Conservation (phyloP, 2,329 filamentous ascomycete genomes). For the Monilinia fructicola region DNA sequence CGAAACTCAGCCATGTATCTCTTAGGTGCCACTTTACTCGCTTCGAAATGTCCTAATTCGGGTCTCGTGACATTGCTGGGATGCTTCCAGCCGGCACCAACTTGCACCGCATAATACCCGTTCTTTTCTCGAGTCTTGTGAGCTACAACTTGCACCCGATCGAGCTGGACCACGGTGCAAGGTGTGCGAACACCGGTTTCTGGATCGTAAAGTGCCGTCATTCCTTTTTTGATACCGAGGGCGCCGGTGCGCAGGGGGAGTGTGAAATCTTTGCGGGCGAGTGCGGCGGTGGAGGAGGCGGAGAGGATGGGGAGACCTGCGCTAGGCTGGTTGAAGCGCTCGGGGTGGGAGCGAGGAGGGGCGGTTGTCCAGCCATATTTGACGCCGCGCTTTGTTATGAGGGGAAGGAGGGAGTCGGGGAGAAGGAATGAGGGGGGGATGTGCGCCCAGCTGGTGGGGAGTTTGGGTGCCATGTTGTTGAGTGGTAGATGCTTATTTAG, state of each 20-base stretch:
- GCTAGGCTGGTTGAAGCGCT: slow-evolving; percentile 57
- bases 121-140: slow-evolving; percentile 79
- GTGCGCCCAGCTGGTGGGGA: slow-evolving; percentile 40
- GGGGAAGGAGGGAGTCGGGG: slow-evolving; percentile 38
- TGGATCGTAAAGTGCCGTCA: slow-evolving; percentile 84
- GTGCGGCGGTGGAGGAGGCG: slow-evolving; percentile 59
- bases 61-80: slow-evolving; percentile 77
- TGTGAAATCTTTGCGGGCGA: slow-evolving; percentile 57
- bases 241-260: slow-evolving; percentile 73
- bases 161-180: slow-evolving; percentile 91
- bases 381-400: slow-evolving; percentile 40
- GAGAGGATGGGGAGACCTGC: slow-evolving; percentile 57
- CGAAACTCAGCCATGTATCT: slow-evolving; percentile 81
- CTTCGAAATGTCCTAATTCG: slow-evolving; percentile 83
- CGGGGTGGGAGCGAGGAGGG: slow-evolving; percentile 51
- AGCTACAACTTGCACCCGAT: slow-evolving; percentile 84
- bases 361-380: slow-evolving; percentile 59
- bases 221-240: slow-evolving; percentile 88
- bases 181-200: slow-evolving; percentile 74
- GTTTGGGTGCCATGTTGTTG: slow-evolving; percentile 41
- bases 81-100: slow-evolving; percentile 75
- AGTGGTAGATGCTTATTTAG: slow-evolving; percentile 19
- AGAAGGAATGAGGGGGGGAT: slow-evolving; percentile 39
- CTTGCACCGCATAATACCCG: slow-evolving; percentile 92
- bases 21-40: slow-evolving; percentile 80